These are phyloP conservation scores for Amaranthus tricolor DNA, from an alignment of 179 eudicot species.

Conservation along the genomic window DNA sequence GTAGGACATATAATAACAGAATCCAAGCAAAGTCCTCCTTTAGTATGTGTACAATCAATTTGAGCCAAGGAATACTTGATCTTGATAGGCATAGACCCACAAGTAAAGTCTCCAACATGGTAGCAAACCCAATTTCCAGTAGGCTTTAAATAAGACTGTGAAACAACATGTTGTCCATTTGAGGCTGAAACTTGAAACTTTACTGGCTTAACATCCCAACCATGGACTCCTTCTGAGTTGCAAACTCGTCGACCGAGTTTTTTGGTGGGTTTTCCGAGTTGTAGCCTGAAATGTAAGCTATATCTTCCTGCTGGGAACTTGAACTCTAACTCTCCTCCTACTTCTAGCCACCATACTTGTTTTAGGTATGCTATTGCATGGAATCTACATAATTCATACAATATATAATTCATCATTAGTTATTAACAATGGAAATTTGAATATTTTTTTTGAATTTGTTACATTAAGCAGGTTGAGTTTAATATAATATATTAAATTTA, in stretches of 20 bases:
- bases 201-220: slow-evolving; percentile 69
- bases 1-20: slow-evolving; percentile 54
- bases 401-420: neutral
- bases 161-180: slow-evolving; percentile 34
- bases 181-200: slow-evolving; percentile 47
- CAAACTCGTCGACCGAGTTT: slow-evolving; percentile 33
- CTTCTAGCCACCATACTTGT: slow-evolving; percentile 82
- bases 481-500: too few relatives aligned
- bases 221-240: slow-evolving; percentile 48
- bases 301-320: slow-evolving; percentile 52
- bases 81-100: slow-evolving; percentile 23
- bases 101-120: slow-evolving; percentile 62
- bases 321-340: slow-evolving; percentile 59
- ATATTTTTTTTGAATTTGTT: too few relatives aligned
- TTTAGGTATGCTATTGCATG: slow-evolving; percentile 61
- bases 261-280: slow-evolving; percentile 41
- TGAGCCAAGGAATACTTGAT: slow-evolving; percentile 68
- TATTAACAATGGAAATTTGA: too few relatives aligned
- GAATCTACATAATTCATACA: slow-evolving; percentile 39
- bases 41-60: slow-evolving; percentile 75
- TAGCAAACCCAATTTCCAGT: slow-evolving; percentile 46
- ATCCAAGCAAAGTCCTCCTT: slow-evolving; percentile 66
- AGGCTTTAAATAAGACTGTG: slow-evolving; percentile 41
- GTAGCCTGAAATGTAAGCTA: slow-evolving; percentile 57
- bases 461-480: too few relatives aligned